These are phyloP conservation scores for Pichia sp. DNA, from an alignment of 1,139 yeast genomes.

Conservation along the genomic window DNA sequence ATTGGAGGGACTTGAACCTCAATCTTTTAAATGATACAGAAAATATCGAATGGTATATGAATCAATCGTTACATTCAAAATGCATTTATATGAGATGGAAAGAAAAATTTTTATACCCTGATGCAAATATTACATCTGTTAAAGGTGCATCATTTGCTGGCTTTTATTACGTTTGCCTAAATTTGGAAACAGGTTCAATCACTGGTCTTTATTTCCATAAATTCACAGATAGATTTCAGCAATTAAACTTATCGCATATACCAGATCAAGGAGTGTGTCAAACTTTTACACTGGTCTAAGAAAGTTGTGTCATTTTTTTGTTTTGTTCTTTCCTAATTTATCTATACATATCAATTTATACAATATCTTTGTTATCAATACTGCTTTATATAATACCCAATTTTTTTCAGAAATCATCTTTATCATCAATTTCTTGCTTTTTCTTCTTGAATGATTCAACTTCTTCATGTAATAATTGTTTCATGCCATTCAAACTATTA, in stretches of 20 bases:
- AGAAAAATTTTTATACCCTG: conserved; percentile 79
- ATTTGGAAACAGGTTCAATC: conserved; percentile 66
- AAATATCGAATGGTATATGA: conserved; percentile 28
- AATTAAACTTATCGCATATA: conserved; percentile 44
- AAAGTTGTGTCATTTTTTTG: background rate
- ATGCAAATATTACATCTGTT: conserved; percentile 57
- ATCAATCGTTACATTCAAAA: conserved; percentile 33
- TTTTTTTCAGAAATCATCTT: background rate
- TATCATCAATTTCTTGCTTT: conserved; percentile 11
- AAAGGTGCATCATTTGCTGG: conserved; percentile 90
- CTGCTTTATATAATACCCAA: background rate
- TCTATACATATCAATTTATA: background rate
- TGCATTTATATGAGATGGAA: conserved; percentile 91
- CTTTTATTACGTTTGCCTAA: conserved; percentile 79
- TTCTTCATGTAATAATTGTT: conserved; percentile 40
- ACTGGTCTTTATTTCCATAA: conserved; percentile 78
- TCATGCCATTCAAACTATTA: conserved; percentile 35
- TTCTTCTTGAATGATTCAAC: conserved; percentile 32
- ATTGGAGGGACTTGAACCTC: conserved; percentile 40
- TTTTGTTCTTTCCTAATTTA: background rate
- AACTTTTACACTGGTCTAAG: conserved; percentile 31
- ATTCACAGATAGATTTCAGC: conserved; percentile 71
- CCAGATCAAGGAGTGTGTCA: conserved; percentile 34
- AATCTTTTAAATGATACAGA: conserved; percentile 25
- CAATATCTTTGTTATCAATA: background rate